phyloP scores from a whole-genome alignment of 306 rosid species.

The Rosa lucieae region DNA sequence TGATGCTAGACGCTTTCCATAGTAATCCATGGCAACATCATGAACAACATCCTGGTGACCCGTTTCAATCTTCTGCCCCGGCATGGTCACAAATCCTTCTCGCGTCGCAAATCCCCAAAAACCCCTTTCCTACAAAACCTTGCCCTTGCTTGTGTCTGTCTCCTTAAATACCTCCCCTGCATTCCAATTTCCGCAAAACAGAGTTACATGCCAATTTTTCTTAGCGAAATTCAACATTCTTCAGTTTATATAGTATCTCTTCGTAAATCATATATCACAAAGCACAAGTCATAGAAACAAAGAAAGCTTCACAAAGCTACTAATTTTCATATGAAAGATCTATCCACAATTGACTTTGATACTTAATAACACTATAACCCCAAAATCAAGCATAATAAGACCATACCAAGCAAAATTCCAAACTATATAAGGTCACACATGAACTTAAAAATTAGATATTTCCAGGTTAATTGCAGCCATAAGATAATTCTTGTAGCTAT shows the following conservation, averaged over 20 bases:
- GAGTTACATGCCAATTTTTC: neutral
- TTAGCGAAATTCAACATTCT: neutral
- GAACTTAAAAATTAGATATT: neutral
- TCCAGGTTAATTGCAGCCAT: neutral
- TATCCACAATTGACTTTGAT: neutral
- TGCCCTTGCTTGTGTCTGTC: neutral
- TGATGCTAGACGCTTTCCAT: constrained; percentile 82
- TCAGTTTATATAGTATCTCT: neutral
- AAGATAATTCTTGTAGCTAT: neutral
- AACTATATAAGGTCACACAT: neutral
- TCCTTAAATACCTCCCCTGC: constrained; percentile 7
- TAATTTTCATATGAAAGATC: neutral
- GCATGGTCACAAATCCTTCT: constrained; percentile 42
- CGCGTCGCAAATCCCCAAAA: neutral
- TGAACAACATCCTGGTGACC: constrained; percentile 83
- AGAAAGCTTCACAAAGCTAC: neutral
- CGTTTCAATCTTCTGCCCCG: constrained; percentile 81
- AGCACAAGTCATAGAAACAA: neutral
- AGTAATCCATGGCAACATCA: constrained; percentile 87
- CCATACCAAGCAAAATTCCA: neutral
- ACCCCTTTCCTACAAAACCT: constrained; percentile 8
- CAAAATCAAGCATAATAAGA: neutral
- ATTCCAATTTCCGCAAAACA: constrained; percentile 5
- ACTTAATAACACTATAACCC: neutral
- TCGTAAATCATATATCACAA: neutral